Base-by-base conservation (phyloP, 345 rosid genomes). In the Kandelia obovata region DNA sequence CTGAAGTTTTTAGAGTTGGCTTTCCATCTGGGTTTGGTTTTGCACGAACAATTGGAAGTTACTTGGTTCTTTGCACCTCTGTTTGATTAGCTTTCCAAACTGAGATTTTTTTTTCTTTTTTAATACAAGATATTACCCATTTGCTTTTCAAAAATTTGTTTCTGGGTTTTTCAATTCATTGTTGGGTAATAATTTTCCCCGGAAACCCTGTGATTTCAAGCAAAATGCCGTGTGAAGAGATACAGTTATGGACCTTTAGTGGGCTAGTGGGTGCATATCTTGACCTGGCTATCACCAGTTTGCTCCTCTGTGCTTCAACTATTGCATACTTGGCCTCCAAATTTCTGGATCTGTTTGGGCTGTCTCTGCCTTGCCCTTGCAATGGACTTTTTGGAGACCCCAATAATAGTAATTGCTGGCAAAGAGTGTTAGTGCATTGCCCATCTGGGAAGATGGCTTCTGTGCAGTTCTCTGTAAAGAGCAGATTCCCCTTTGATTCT, bases 231-330 rank as follows among this genome's bases (percentile, higher is more conserved):
- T 83, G 84, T 76, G 35, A 73, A 7, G 86, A 76, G 75, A 79
- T 62, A 66, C 59, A 71, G 49, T 62, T 81, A 28, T 84, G 90
- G 87, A 86, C 92, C 17, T 77, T 83, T 46, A 13, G 60, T 62
- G 89, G 79, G 65, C 72, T 91, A 46, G 70, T 84, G 2, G 76
- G 84, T 64, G 92, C 85, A 31, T 91, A 87, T 77, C 65, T 91
- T 37, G 89, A 89, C 70, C 88, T 94, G 55, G 69, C 73, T 34
- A 49, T 94, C 73, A 88, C 89, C 69, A 85, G 79, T 73, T 62
- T 81, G 67, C 88, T 91, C 67, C 79, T 94, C 2, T 91, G 88
- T 66, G 79, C 58, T 64, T 83, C 93, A n/a, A 65, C 81, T 58
- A 72, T 84, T 30, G 77, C 77, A 17, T 91, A 73, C 70, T 58